Conservation (phyloP, 2,329 filamentous ascomycete genomes). For the Paecilomyces sp. region DNA sequence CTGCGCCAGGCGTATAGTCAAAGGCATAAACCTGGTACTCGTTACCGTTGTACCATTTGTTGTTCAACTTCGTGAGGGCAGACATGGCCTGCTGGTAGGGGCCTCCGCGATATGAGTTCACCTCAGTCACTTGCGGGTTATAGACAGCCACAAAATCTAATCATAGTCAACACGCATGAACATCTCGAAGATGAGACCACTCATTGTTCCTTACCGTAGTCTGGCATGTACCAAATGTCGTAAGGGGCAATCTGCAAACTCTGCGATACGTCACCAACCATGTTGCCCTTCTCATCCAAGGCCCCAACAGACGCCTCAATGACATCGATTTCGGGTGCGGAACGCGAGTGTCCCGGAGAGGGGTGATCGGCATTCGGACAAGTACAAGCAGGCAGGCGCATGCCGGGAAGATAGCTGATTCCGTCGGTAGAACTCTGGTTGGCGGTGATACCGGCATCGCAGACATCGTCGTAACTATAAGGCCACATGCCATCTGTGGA, state of each 20-base stretch:
- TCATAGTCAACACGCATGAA: background rate
- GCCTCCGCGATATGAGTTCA: conserved; percentile 57
- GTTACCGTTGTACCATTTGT: conserved; percentile 60
- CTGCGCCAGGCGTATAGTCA: conserved; percentile 54
- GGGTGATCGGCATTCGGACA: conserved; percentile 60
- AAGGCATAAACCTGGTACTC: conserved; percentile 57
- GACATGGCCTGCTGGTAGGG: conserved; percentile 59
- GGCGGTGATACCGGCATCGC: conserved; percentile 63
- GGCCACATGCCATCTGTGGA: conserved; percentile 69
- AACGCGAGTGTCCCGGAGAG: conserved; percentile 56
- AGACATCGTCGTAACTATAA: conserved; percentile 63
- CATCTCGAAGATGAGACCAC: background rate
- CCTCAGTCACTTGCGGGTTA: conserved; percentile 48
- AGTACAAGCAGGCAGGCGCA: conserved; percentile 62
- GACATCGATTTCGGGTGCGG: conserved; percentile 65
- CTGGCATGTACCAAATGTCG: conserved; percentile 62
- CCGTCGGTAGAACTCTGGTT: conserved; percentile 65
- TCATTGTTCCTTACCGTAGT: conserved; percentile 38
- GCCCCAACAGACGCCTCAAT: conserved; percentile 59
- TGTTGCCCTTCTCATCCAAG: conserved; percentile 41
- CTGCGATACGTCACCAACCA: conserved; percentile 57
- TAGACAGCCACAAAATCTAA: conserved; percentile 59
- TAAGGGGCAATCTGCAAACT: conserved; percentile 63
- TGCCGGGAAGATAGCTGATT: conserved; percentile 60
- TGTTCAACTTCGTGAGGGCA: conserved; percentile 54